A percentile compares a stretch with the other conserved stretches of the same genome.
Conservation (phyloP, 2,329 filamentous ascomycete genomes). For the Xylaria sp. region DNA sequence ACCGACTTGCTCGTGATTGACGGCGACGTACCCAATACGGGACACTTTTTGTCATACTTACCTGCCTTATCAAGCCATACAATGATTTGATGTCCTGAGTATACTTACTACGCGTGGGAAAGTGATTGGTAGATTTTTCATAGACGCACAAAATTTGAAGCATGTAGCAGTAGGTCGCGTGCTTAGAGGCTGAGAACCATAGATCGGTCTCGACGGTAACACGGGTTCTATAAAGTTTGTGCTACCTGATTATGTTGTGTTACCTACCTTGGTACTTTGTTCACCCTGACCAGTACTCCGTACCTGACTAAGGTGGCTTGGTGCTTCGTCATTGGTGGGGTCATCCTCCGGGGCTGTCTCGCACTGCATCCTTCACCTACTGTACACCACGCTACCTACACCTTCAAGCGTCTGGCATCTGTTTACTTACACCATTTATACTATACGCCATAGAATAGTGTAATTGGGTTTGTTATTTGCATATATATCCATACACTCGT, state of each 20-base stretch:
- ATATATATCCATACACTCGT: background rate
- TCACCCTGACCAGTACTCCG: too few species aligned
- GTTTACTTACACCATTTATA: background rate
- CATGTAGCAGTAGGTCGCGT: background rate
- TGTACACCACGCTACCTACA: background rate
- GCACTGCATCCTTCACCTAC: background rate
- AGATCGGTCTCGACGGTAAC: background rate
- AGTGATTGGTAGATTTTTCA: background rate
- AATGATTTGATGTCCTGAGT: background rate
- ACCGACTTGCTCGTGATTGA: background rate
- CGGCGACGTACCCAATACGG: background rate
- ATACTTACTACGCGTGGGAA: background rate
- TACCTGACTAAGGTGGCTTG: constrained; percentile 6
- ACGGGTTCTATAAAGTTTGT: too few species aligned
- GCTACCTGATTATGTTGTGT: background rate
- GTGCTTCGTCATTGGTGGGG: constrained; percentile 30
- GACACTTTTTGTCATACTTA: background rate
- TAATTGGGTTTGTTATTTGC: background rate
- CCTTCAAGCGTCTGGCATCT: background rate
- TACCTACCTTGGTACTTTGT: too few species aligned
- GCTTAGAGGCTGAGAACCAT: too few species aligned
- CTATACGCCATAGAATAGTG: background rate
- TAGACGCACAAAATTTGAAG: background rate
- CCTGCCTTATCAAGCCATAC: background rate
- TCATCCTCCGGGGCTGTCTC: background rate